Conservation (phyloP, 2,329 filamentous ascomycete genomes). For the Colletotrichum eremochloae region DNA sequence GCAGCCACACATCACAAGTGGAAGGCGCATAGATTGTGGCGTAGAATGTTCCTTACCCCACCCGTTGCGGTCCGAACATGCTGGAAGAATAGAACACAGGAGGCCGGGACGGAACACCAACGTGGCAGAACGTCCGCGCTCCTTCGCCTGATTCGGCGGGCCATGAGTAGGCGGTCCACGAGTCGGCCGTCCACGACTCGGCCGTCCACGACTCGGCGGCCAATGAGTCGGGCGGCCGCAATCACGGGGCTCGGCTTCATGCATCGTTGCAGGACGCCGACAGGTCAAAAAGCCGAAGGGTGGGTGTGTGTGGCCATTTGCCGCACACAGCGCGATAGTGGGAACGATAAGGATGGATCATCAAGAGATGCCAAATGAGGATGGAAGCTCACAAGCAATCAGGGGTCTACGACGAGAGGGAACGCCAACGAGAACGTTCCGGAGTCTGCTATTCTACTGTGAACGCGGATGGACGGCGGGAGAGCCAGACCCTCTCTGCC, state of each 20-base stretch:
- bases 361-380: constrained; percentile 2
- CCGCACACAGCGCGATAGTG: neutral
- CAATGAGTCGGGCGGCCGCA: neutral
- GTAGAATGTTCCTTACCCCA: neutral
- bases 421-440: constrained; percentile 5
- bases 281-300: constrained; percentile 14
- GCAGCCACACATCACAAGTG: neutral
- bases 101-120: neutral
- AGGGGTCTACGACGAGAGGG: constrained; percentile 5
- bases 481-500: neutral
- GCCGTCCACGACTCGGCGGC: neutral
- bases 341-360: constrained; percentile 1
- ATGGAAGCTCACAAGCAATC: neutral
- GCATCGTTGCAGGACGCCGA: neutral
- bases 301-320: no score
- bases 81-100: neutral
- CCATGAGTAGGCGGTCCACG: neutral
- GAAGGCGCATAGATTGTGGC: neutral
- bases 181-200: neutral
- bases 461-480: neutral
- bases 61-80: neutral
- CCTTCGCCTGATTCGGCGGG: no score
- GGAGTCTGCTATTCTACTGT: neutral
- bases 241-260: constrained; percentile 15
- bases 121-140: neutral